Base-by-base conservation (phyloP, 352 stramenopile genomes). In the Phytophthora pisi region DNA sequence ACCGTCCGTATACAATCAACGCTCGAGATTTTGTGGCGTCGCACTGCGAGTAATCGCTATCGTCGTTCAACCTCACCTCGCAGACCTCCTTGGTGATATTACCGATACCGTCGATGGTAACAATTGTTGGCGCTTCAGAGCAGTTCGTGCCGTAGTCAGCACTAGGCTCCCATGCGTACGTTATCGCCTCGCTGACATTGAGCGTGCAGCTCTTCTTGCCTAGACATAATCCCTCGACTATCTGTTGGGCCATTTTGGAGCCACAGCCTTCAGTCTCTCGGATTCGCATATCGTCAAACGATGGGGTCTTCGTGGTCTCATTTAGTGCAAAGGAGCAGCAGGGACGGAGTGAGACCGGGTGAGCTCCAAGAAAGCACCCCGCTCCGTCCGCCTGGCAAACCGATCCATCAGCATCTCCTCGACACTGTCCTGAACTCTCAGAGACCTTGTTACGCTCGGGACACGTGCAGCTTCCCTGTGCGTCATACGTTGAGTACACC, bases 151-250 rank as follows among this genome's bases (percentile, higher is more conserved):
- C 70, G 28, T 75, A 79, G 4, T 43, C 69, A 6, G 56, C 64
- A 57, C 86, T 66, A 42, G 72, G 70, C 52, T 88, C 84, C 87
- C 87, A 95, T 30, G 58, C 69, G 62, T 91, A 93, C 10, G 57
- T 66, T 1, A 81, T 30, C 7, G 70, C 28, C 57, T 95, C 87
- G 45, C 74, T 88, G 20, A 95, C 76, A 54, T 84, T 79, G 50
- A 93, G 72, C 2, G 74, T 61, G 51, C 87, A 95, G 72, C 75
- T 88, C 40, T 82, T 78, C 47, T 89, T 84, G 24, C 85, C 84
- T 15, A 93, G 54, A 59, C 87, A 95, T 2, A 93, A 59, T 2
- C 87, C 87, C 43, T 88, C 67, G 11, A 91, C 83, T 57, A 95
- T 95, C 47, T 78, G 67, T 62, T 92, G 72, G 5, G 84, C 75